Base-by-base conservation (phyloP, 129 eudicot genomes). In the Gnaphalium uliginosum region DNA sequence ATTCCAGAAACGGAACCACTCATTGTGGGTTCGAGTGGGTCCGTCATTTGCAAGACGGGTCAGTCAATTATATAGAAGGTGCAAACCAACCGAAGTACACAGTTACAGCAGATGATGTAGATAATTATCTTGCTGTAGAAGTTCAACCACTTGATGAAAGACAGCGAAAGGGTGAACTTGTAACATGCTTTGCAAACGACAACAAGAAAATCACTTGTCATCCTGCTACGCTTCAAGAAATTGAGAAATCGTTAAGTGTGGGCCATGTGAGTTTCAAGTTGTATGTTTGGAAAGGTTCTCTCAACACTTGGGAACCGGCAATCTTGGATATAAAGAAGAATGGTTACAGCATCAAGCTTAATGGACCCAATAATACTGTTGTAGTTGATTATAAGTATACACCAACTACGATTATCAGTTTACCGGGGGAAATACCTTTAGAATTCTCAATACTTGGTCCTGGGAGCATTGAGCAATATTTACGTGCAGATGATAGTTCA, bases 11-110 rank as follows among this genome's bases (percentile, higher is more conserved):
- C 53, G 89, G 87, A 68, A 82, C 89, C 13, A 82, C 81, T 3
- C 66, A 72, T 35, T 86, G 87, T 51, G 77, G 80, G 21, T 86
- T 86, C 63, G 89, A 82, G 81, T 86, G 89, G 89, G 86, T 86
- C 26, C 89, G 89, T 26, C 77, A 76, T 73, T 39, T 86, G 80
- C 82, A 76, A 72, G 86, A 82, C 27, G 89, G 89, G 43, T 86
- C 89, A 18, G 60, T 86, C 19, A 67, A 61, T 48, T 82, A 86
- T 39, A 82, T 86, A 68, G 81, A 85, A 48, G 89, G 87, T 39
- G 89, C 89, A 68, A 79, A 73, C 15, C 84, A 72, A 76, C 86
- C 89, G 2, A 62, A 6, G 9, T 82, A 86, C 10, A 53, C 68
- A 1, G 66, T 81, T 53, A 81, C 85, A 35, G 85, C 85, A 17